Conservation (phyloP, 208 protist genomes). For the Porcisia deanei region DNA sequence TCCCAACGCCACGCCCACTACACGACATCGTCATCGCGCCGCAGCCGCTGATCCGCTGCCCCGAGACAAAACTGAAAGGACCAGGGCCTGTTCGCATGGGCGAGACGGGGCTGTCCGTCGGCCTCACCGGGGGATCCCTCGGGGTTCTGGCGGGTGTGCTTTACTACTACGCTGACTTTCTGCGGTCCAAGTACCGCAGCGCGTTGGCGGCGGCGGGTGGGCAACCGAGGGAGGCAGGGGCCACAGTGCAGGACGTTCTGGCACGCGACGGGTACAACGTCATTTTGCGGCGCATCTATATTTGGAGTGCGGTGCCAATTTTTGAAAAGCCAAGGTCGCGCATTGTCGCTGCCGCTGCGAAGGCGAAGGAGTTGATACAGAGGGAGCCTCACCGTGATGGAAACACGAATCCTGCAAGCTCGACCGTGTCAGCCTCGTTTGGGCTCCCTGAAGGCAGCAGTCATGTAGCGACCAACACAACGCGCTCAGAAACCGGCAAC, state of each 20-base stretch:
- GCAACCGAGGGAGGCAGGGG: slow-evolving; percentile 22
- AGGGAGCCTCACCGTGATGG: slow-evolving; percentile 7
- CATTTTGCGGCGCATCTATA: slow-evolving; percentile 47
- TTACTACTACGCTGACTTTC: slow-evolving; percentile 40
- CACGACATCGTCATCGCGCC: slow-evolving; percentile 49
- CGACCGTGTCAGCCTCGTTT: neutral
- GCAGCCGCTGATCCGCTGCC: slow-evolving; percentile 37
- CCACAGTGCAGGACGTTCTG: slow-evolving; percentile 33
- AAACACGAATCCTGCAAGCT: neutral
- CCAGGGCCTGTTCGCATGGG: slow-evolving; percentile 33
- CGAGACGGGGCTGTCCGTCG: slow-evolving; percentile 34
- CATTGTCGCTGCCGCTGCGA: neutral
- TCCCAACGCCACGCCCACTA: slow-evolving; percentile 29
- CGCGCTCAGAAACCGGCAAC: slow-evolving; percentile 3
- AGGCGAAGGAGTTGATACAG: slow-evolving; percentile 16
- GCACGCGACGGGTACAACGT: slow-evolving; percentile 43
- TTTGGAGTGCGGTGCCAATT: slow-evolving; percentile 53
- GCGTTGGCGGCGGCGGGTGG: slow-evolving; percentile 21
- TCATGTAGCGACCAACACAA: slow-evolving; percentile 13
- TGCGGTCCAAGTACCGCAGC: slow-evolving; percentile 34
- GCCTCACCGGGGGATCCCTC: slow-evolving; percentile 58
- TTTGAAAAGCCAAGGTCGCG: slow-evolving; percentile 1
- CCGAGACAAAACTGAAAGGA: slow-evolving; percentile 12
- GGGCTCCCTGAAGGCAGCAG: neutral
- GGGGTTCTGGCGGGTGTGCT: slow-evolving; percentile 61